Base-by-base conservation (phyloP, 2,329 filamentous ascomycete genomes). In the Paraphaeosphaeria minitans region DNA sequence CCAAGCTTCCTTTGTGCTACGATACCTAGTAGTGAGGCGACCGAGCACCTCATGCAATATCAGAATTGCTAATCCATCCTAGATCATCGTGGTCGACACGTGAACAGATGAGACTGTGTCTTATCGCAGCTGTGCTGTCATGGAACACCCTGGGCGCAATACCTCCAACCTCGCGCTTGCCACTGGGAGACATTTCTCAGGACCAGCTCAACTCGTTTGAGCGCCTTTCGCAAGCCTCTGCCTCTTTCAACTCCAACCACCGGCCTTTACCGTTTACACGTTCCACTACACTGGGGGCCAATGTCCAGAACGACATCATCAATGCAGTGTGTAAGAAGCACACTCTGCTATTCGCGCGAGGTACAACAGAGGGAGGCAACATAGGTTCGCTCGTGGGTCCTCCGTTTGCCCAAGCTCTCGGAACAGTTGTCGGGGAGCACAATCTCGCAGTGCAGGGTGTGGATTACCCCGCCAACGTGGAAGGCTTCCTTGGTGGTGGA, bases 391-490 rank as follows among this genome's bases (percentile, higher is more conserved):
- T 80, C 6, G 77, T 80, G 1, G 84, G 84, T 0, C 83, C 83
- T 2, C 79, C 81, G 1, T 81, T 86, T 62, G 82, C 83, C 59
- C 72, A 78, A 39, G 78, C 79, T 2, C 68, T 86, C 1, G 75
- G 75, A 9, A 48, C 66, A 4, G 67, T 72, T 52, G 71, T 84
- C 61, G 73, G 79, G 19, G 73, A 71, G 6, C 73, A 72, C 42
- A 79, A 80, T 55, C 68, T 85, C 9, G 80, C 80, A 2, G 78
- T 85, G 12, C 84, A 86, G 71, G 84, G 84, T 52, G 81, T 86
- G 21, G 75, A 81, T 33, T 87, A 86, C 65, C 73, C 79, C 2
- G 84, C 84, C n/a, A 63, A 68, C 35, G 57, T 75, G 12, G 61
- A 65, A 3, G 83, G 83, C 0, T 84, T 83, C 61, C 68, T 83